Evolutionary conservation across 371 early-diverging fungal species (phyloP), one percentile per base, ranked within the genome.

Genomic region (Blakeslea trispora): DNA sequence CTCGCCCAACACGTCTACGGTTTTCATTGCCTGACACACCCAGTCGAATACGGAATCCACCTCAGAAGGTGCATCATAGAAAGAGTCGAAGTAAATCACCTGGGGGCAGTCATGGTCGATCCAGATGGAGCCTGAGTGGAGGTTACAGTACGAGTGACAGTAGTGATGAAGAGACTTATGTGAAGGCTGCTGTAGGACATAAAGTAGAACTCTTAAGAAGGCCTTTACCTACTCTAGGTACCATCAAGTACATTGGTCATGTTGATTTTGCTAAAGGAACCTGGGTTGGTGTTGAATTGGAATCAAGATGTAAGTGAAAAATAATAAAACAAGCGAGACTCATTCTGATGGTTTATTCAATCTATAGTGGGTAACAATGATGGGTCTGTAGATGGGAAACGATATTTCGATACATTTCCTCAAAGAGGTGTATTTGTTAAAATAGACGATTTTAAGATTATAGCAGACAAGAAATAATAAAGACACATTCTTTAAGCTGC

Each of bases 261-360:
- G 74, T 79, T 1, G 57, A 57, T 0, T 75, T 74, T 59, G 69
- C 74, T 41, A 71, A 72, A 22, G 79, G 79, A 6, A 70, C 64
- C 10, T 79, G 70, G 70, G 72, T 74, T 35, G 79, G 79, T 21
- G 53, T 79, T 28, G 79, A 79, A 49, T 58, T 79, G 9, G 74
- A 79, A 23, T 61, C 63, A 44, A 54, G 78, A 57, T 57, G 77
- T 76, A 71, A 66, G 67, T 61, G 14, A n/a, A n/a, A n/a, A n/a
- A n/a, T n/a, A n/a, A n/a, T n/a, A n/a, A n/a, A n/a, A n/a, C n/a
- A n/a, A n/a, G n/a, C n/a, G n/a, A n/a, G n/a, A n/a, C n/a, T n/a
- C 5, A 44, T 21, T 35, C 9, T 46, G 48, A 19, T 49, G 18
- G 8, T 35, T 14, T 22, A 15, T 5, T 10, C 45, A 32, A 7